Percentiles rank a stretch among this genome's conserved stretches.
Evolutionary conservation across 176 grass and related monocot species (phyloP).

Genomic region (Elymus sibiricus): DNA sequence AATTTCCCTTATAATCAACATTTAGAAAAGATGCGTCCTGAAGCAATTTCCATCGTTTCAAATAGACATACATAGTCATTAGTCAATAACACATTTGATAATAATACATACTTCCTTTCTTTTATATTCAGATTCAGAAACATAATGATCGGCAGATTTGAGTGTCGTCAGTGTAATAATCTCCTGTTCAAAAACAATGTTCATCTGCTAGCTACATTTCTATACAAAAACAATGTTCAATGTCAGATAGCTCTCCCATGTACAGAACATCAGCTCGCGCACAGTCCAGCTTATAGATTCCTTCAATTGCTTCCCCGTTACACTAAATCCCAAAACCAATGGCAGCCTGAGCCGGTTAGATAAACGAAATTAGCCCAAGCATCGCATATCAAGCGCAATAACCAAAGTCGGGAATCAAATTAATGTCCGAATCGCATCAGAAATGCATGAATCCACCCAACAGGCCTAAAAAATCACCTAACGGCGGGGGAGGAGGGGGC

Average conservation of each 20-base stretch:
- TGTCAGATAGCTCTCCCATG: neutral
- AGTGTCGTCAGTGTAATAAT: neutral
- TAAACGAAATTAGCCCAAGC: neutral
- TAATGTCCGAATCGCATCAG: neutral
- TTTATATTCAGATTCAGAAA: neutral
- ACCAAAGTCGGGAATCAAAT: neutral
- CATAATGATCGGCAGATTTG: neutral
- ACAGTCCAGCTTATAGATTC: neutral
- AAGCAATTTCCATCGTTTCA: neutral
- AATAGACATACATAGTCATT: neutral
- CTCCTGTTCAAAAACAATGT: neutral
- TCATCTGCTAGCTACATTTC: neutral
- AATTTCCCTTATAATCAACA: too few relatives aligned
- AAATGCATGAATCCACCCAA: too few relatives aligned
- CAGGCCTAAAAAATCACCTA: too few relatives aligned
- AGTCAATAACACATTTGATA: neutral
- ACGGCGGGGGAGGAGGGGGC: too few relatives aligned
- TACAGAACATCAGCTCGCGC: neutral
- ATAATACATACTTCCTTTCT: neutral
- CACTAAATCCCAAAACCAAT: neutral
- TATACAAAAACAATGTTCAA: neutral
- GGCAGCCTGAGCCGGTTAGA: neutral
- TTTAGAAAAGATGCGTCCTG: neutral
- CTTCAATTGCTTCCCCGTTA: neutral
- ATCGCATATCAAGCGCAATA: neutral